A percentile compares a stretch with the other conserved stretches of the same genome.
Conservation (phyloP, 2,329 filamentous ascomycete genomes). For the Penicillium sp. region DNA sequence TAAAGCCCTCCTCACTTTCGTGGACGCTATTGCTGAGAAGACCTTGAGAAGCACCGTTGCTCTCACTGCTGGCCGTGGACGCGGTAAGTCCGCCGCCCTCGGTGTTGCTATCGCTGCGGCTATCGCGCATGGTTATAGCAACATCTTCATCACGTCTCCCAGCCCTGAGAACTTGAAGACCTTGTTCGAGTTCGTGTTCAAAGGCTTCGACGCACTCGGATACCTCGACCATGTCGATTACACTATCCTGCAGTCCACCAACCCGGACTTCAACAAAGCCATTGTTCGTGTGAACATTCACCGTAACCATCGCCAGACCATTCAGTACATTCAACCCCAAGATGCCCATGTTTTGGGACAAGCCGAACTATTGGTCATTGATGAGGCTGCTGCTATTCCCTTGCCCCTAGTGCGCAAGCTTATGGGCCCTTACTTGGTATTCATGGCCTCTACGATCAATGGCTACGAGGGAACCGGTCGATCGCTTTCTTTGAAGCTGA, state of each 20-base stretch:
- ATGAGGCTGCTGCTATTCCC: conserved; percentile 95
- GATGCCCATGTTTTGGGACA: conserved; percentile 93
- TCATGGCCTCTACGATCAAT: conserved; percentile 99
- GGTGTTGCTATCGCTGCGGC: conserved; percentile 92
- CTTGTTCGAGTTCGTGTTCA: conserved; percentile 96
- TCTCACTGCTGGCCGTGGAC: conserved; percentile 84
- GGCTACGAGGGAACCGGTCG: conserved; percentile 96
- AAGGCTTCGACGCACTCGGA: conserved; percentile 88
- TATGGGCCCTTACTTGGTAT: conserved; percentile 93
- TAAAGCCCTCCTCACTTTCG: conserved; percentile 92
- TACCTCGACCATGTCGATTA: conserved; percentile 97
- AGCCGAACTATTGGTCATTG: conserved; percentile 90
- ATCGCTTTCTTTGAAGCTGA: conserved; percentile 90
- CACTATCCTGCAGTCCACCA: conserved; percentile 95
- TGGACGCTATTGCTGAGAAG: conserved; percentile 94
- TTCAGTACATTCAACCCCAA: conserved; percentile 96
- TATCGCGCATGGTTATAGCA: conserved; percentile 93
- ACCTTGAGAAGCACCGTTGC: conserved; percentile 89
- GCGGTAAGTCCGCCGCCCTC: conserved; percentile 93
- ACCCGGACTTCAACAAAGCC: conserved; percentile 98
- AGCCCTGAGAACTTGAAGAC: conserved; percentile 98
- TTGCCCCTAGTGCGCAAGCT: conserved; percentile 86
- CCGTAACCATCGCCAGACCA: conserved; percentile 89
- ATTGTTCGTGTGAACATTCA: conserved; percentile 96
- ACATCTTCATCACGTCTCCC: conserved; percentile 97